These are phyloP conservation scores for Venturia aucupariae DNA, from an alignment of 2,329 filamentous ascomycete species.

Conservation along the genomic window DNA sequence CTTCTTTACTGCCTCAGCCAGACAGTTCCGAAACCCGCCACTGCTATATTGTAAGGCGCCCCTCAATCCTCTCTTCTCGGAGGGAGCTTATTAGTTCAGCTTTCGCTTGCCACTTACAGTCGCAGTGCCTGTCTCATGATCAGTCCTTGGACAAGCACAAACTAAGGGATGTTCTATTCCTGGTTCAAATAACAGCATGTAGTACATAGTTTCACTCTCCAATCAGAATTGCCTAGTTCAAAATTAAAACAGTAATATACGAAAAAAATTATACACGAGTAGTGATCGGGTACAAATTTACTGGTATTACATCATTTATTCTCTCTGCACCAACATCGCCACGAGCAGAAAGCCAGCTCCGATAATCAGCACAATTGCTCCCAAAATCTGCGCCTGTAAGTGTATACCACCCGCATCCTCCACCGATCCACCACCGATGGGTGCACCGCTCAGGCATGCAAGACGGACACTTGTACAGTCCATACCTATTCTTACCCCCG, in stretches of 20 bases:
- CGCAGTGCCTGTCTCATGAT: no score
- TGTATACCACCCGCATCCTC: not conserved
- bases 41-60: no score
- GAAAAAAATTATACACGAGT: no score
- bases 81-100: not conserved
- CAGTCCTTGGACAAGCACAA: not conserved
- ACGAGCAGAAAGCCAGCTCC: not conserved
- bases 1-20: not conserved
- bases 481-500: slow-evolving; percentile 9
- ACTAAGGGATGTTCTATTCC: not conserved
- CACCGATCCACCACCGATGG: slow-evolving; percentile 7
- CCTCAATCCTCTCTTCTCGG: not conserved
- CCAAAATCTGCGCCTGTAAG: slow-evolving; percentile 9
- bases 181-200: not conserved
- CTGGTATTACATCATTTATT: no score
- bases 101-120: not conserved
- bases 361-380: not conserved
- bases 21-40: not conserved
- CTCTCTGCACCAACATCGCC: not conserved
- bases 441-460: slow-evolving; percentile 7
- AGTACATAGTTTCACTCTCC: not conserved
- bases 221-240: no score
- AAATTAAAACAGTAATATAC: no score
- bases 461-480: slow-evolving; percentile 7
- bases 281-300: no score